Evolutionary conservation across 495 filamentous ascomycete genomes (phyloP).

Genomic region (Penicillium silybi): DNA sequence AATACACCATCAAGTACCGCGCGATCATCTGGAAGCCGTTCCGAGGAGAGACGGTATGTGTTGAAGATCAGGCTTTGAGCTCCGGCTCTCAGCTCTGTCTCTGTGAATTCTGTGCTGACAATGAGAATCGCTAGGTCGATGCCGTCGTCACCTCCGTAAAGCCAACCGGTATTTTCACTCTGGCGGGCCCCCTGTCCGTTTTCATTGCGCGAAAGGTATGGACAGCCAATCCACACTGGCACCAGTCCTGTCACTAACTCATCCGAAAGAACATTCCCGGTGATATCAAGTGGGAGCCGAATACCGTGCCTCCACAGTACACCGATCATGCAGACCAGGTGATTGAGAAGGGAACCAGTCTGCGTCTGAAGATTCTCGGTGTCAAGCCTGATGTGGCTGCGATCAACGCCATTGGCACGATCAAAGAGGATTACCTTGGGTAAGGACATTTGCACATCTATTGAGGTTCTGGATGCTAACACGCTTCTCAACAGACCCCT

Average conservation of each 20-base stretch:
- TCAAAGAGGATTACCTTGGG: slow-evolving; percentile 76
- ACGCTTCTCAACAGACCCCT: slow-evolving; percentile 27
- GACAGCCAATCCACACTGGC: not conserved
- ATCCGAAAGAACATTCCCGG: slow-evolving; percentile 73
- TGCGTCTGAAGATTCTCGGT: slow-evolving; percentile 90
- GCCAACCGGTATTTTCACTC: slow-evolving; percentile 85
- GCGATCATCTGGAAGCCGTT: slow-evolving; percentile 98
- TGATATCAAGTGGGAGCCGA: slow-evolving; percentile 90
- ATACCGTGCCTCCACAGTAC: slow-evolving; percentile 80
- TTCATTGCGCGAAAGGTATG: slow-evolving; percentile 87
- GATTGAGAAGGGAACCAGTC: slow-evolving; percentile 88
- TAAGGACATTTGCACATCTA: slow-evolving; percentile 21
- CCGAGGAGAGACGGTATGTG: slow-evolving; percentile 86
- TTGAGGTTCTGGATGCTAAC: slow-evolving; percentile 3
- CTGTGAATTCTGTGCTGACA: slow-evolving; percentile 7
- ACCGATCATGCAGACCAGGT: slow-evolving; percentile 86
- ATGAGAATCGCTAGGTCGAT: slow-evolving; percentile 63
- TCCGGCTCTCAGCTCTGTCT: not conserved
- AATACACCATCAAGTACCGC: slow-evolving; percentile 91
- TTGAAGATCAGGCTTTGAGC: not conserved
- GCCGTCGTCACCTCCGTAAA: slow-evolving; percentile 87
- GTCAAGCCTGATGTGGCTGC: slow-evolving; percentile 85
- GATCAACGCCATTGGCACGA: slow-evolving; percentile 95
- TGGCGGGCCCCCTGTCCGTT: slow-evolving; percentile 80
- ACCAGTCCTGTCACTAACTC: slow-evolving; percentile 13